Base-by-base conservation (phyloP, 164 flowering plant genomes). In the Vitis cinerea region DNA sequence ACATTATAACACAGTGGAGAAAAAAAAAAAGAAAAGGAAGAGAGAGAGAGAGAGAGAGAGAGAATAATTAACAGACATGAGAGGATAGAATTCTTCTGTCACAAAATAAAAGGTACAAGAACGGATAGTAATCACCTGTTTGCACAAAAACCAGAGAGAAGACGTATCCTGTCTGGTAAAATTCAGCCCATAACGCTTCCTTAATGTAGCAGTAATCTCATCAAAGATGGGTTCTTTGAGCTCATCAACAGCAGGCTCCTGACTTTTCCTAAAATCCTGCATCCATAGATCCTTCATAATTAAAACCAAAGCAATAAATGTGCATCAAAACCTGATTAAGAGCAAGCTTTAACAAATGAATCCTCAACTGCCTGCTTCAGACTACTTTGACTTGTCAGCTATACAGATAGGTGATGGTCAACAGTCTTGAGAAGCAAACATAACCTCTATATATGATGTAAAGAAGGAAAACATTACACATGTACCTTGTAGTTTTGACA, bases 61-160 rank as follows among this genome's bases (percentile, higher is more conserved):
- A 2, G 23, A 57, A 15, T 30, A 62, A 16, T 53, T 53, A 13
- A 4, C 61, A 17, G 13, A 3, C n/a, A 50, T 11, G 17, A 23
- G 7, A 62, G 30, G 56, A 53, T 53, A 53, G 56, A 53, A 11
- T 53, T 31, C 52, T 50, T 65, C n/a, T 27, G 23, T 27, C 10
- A 61, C 30, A n/a, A 23, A 60, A n/a, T 19, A 48, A 4, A 17
- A 23, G 29, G 16, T 12, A 61, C 23, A 7, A 55, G 9, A 9
- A 55, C 3, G 23, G 9, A 44, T 15, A 27, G 9, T 29, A 62
- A 14, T 50, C 47, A 87, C 98, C 97, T 94, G 97, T 77, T 92
- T 94, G 82, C 98, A 94, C 4, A 94, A 73, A 79, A 90, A 90
- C 98, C 98, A 94, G 51, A 94, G 89, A 64, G 91, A 84, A 57